Conservation (phyloP, 106 monocot genomes). For the Apostasia ramifera region DNA sequence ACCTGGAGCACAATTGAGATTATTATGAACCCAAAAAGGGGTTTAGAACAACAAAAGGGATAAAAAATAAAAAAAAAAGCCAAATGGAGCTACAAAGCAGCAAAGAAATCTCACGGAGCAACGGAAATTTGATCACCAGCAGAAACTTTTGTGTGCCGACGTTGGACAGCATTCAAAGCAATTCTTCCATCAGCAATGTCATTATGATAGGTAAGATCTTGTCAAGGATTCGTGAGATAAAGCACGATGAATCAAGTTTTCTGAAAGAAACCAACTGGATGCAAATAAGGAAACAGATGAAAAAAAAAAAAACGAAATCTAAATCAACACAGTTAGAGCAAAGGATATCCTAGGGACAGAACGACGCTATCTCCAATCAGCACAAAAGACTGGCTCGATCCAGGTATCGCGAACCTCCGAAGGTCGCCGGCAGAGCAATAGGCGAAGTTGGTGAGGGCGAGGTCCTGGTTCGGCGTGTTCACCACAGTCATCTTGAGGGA, state of each 20-base stretch:
- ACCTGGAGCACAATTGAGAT: conserved; percentile 25
- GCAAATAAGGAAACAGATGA: background rate
- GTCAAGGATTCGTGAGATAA: conserved; percentile 41
- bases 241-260: background rate
- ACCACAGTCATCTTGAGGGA: conserved; percentile 48
- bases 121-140: conserved; percentile 62
- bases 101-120: conserved; percentile 37
- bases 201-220: conserved; percentile 44
- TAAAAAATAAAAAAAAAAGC: background rate
- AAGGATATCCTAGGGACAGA: conserved; percentile 88
- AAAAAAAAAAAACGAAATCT: background rate
- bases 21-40: background rate
- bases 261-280: background rate
- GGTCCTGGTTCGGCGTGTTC: conserved; percentile 68
- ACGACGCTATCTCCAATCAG: conserved; percentile 56
- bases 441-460: conserved; percentile 78
- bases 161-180: conserved; percentile 81
- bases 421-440: conserved; percentile 67
- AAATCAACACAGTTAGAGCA: background rate
- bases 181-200: conserved; percentile 37
- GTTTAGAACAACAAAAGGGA: background rate
- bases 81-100: background rate
- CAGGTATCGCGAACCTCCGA: conserved; percentile 30
- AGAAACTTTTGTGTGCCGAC: conserved; percentile 77
- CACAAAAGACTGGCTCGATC: conserved; percentile 23